Percentiles rank a stretch among this genome's conserved stretches.
These are phyloP conservation scores for Talaromyces thailandensis DNA, from an alignment of 495 filamentous ascomycete species.

Conservation along the genomic window DNA sequence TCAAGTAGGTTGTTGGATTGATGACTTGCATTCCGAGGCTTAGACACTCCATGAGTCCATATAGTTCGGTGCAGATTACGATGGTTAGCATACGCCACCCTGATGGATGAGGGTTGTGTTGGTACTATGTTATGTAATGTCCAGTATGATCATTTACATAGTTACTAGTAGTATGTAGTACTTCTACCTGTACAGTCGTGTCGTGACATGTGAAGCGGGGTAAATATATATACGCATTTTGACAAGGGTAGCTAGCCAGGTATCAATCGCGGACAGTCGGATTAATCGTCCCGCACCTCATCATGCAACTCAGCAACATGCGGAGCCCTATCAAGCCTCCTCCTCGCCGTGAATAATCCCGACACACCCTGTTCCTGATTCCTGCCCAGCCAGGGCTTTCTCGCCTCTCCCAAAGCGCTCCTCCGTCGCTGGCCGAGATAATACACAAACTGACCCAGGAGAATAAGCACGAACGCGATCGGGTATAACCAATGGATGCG, in stretches of 20 bases:
- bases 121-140: neutral
- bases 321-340: constrained; percentile 46
- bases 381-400: constrained; percentile 89
- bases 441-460: constrained; percentile 74
- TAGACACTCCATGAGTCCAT: no score
- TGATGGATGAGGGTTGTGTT: neutral
- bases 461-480: constrained; percentile 86
- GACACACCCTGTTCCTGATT: constrained; percentile 74
- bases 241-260: neutral
- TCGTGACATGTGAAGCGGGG: neutral
- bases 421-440: constrained; percentile 57
- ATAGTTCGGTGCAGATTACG: neutral
- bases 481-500: constrained; percentile 86
- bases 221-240: no score
- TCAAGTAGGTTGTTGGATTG: no score
- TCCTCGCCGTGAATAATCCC: constrained; percentile 82
- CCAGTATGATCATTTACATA: no score
- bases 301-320: neutral
- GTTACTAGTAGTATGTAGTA: no score
- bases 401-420: constrained; percentile 66
- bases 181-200: neutral
- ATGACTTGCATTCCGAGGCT: neutral
- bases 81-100: neutral
- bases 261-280: neutral
- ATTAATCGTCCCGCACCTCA: neutral